Conservation (phyloP, 495 filamentous ascomycete genomes). For the Neurospora sp. region DNA sequence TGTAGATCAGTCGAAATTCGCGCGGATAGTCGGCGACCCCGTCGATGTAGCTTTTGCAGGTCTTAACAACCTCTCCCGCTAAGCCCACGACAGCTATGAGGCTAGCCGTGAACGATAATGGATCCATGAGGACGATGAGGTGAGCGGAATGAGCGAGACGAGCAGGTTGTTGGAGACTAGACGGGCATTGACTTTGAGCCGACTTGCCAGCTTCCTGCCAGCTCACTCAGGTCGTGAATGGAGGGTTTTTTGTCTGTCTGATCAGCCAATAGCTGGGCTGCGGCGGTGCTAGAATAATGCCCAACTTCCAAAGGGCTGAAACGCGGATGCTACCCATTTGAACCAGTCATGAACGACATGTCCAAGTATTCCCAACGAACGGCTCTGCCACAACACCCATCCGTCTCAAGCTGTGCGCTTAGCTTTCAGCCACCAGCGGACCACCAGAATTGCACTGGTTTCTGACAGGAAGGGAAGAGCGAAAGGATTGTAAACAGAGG, state of each 20-base stretch:
- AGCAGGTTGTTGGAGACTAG: not conserved
- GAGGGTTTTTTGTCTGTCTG: not conserved
- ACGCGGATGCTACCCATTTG: not conserved
- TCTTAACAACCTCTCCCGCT: not conserved
- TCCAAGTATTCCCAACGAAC: not conserved
- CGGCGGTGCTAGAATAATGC: not conserved
- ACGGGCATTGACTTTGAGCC: not conserved
- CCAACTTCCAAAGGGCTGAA: not conserved
- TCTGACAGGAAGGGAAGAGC: no score
- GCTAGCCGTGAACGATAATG: conserved; percentile 1
- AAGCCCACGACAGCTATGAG: conserved; percentile 3
- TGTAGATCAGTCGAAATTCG: conserved; percentile 5
- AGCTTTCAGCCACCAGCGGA: not conserved
- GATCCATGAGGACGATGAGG: not conserved
- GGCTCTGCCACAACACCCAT: not conserved
- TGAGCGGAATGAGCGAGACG: not conserved
- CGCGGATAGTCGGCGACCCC: not conserved
- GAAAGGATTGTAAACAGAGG: no score
- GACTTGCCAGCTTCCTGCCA: not conserved
- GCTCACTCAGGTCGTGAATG: not conserved
- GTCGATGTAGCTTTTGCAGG: conserved; percentile 10
- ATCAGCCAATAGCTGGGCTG: not conserved
- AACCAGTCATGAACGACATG: not conserved
- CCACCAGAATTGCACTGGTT: no score
- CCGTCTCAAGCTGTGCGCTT: not conserved